These are phyloP conservation scores for Didymellaceae sp. DNA, from an alignment of 2,329 filamentous ascomycete species.

Conservation along the genomic window DNA sequence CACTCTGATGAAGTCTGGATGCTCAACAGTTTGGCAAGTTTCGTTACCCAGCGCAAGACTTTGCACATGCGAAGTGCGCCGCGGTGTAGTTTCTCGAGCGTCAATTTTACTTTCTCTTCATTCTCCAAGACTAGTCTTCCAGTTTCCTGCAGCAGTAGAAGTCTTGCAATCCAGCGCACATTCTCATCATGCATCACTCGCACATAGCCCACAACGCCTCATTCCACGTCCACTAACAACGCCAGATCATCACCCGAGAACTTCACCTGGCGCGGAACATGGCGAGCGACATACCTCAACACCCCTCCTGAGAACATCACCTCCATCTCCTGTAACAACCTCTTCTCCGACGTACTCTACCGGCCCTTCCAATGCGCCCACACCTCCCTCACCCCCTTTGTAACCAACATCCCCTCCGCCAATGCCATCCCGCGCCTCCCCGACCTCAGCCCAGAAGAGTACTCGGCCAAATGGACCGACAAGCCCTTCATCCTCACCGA, in stretches of 20 bases:
- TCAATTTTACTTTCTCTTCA: no score
- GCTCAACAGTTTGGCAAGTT: no score
- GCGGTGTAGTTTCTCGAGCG: no score
- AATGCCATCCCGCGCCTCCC: constrained; percentile 77
- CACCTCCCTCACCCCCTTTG: constrained; percentile 70
- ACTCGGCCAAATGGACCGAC: constrained; percentile 76
- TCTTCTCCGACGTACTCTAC: constrained; percentile 91
- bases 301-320: constrained; percentile 62
- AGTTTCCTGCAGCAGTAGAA: no score
- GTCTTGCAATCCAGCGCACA: neutral
- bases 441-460: constrained; percentile 74
- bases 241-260: constrained; percentile 51
- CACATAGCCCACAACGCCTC: no score
- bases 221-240: neutral
- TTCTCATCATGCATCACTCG: neutral
- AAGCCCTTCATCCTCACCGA: constrained; percentile 85
- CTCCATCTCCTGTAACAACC: constrained; percentile 72
- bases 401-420: constrained; percentile 70
- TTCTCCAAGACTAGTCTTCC: no score
- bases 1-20: no score
- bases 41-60: no score
- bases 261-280: constrained; percentile 79
- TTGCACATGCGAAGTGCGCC: no score
- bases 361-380: constrained; percentile 90
- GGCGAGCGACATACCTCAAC: constrained; percentile 78